Conservation (phyloP, 805 yeast genomes). For the Sugiyamaella marilandica region DNA sequence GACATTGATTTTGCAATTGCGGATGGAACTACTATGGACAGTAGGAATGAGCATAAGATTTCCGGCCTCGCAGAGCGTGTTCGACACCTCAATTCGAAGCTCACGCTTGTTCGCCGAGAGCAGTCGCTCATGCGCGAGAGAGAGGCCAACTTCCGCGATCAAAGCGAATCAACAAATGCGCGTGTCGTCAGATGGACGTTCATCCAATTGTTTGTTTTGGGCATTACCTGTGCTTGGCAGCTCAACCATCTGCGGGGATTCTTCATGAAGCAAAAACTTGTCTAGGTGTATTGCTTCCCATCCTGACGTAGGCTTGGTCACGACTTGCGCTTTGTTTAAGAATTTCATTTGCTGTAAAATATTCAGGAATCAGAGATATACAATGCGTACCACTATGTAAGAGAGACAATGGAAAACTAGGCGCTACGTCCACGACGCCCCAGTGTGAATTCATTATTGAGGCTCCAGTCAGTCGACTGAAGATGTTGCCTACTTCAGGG, state of each 20-base stretch:
- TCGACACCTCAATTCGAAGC: conserved; percentile 50
- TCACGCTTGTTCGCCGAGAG: conserved; percentile 57
- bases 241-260: conserved; percentile 70
- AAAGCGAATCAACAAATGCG: conserved; percentile 68
- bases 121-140: conserved; percentile 58
- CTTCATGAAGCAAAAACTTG: conserved; percentile 83
- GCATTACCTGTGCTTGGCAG: conserved; percentile 70
- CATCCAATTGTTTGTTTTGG: conserved; percentile 62
- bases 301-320: background rate
- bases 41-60: conserved; percentile 51
- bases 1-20: conserved; percentile 69
- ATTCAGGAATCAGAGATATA: too few species aligned
- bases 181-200: conserved; percentile 71
- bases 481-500: too few species aligned
- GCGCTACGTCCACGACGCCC: too few species aligned
- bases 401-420: too few species aligned
- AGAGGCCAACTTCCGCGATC: conserved; percentile 73
- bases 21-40: conserved; percentile 59
- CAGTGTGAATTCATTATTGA: too few species aligned
- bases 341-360: background rate
- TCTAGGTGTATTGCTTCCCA: conserved; percentile 35
- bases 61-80: conserved; percentile 53
- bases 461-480: too few species aligned
- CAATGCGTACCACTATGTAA: too few species aligned
- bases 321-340: background rate